Base-by-base conservation (phyloP, 2,329 filamentous ascomycete genomes). In the Lasiodiplodia sp. region DNA sequence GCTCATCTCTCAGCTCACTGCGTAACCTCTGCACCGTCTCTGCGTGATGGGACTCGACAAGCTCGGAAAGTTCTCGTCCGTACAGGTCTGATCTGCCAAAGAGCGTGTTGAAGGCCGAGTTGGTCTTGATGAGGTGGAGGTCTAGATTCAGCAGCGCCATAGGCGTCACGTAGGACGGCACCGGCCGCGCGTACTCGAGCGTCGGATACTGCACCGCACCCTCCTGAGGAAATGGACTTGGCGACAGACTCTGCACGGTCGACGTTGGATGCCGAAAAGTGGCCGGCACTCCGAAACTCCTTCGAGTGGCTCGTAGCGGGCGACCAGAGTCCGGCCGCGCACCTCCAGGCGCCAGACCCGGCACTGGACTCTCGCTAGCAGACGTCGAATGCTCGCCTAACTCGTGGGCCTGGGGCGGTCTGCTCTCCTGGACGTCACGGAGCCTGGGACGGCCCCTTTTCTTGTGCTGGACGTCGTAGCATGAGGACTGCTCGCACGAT, bases 401-500 rank as follows among this genome's bases (percentile, higher is more conserved):
- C 69, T 78, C 60, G 60, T 64, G 60, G 28, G 31, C 60, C 16
- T 52, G 60, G 23, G 58, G 40, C 38, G 71, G 90, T 88, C 66
- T 58, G 52, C 40, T 66, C n/a, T 58, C 67, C 23, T 73, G 87
- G 83, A 92, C 91, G 75, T 95, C 92, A 73, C 92, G 88, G 72
- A 96, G 83, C 71, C 92, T 87, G 69, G 92, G 92, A 60, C 92
- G 87, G 52, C 92, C 92, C 73, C 92, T 85, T 78, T 95, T 96
- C 80, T 95, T 96, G 80, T 96, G 92, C 75, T 93, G 91, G 40
- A 96, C 92, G 79, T 96, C 92, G 73, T 93, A 85, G 76, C 92
- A 96, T 8, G 90, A 86, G 69, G 94, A 91, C 83, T 95, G 75
- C 38, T 56, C 37, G 51, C 40, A 21, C 37, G 34, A 5, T 23